Evolutionary conservation across 163 green algal species (phyloP).

Genomic region (Volvox carteri): DNA sequence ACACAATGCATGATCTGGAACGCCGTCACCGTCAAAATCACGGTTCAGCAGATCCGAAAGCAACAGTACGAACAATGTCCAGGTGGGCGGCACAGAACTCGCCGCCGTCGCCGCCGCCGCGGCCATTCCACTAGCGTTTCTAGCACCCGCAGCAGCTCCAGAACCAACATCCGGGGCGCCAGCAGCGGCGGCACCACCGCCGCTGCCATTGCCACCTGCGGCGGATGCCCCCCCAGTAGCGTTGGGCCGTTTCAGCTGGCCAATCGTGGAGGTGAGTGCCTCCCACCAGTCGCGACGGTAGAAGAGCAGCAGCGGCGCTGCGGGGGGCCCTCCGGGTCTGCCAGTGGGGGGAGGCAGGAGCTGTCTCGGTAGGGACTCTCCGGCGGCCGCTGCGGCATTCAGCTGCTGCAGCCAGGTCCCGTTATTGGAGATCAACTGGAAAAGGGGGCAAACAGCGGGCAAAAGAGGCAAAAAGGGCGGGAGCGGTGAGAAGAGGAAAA

Average conservation of each 20-base stretch:
- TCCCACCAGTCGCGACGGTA: constrained; percentile 44
- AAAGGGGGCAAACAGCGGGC: neutral
- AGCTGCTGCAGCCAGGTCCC: neutral
- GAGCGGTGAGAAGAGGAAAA: neutral
- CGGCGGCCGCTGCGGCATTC: neutral
- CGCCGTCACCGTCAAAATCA: constrained; percentile 17
- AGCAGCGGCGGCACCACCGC: no score
- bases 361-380: neutral
- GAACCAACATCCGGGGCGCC: no score
- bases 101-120: neutral
- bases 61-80: neutral
- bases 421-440: neutral
- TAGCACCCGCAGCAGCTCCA: no score
- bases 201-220: neutral
- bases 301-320: constrained; percentile 25
- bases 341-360: neutral
- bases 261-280: neutral
- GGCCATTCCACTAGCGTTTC: neutral
- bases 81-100: constrained; percentile 5
- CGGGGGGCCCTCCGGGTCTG: neutral
- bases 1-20: constrained; percentile 24
- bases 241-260: neutral
- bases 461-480: neutral
- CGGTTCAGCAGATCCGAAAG: neutral
- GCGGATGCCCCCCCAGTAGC: neutral